phyloP scores from a whole-genome alignment of 805 yeast genomes.

The Pichia rugopelliculosa region DNA sequence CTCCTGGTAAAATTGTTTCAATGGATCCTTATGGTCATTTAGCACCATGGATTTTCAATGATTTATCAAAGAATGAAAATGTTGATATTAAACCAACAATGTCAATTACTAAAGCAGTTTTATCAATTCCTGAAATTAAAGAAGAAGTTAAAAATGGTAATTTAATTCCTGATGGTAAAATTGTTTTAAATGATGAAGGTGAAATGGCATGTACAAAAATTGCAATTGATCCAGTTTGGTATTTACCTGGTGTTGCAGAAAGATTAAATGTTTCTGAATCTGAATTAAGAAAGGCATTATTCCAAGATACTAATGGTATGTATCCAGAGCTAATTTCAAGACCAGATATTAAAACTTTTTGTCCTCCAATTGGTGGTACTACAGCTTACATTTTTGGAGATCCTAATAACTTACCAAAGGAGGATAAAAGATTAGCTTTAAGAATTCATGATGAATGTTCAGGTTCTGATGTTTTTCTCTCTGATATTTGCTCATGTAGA shows the following conservation, averaged over 20 bases:
- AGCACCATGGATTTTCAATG: slow-evolving; percentile 51
- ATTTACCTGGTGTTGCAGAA: slow-evolving; percentile 60
- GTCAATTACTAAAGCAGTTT: slow-evolving; percentile 59
- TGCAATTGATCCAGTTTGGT: slow-evolving; percentile 69
- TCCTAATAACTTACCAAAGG: slow-evolving; percentile 46
- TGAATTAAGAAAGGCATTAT: slow-evolving; percentile 50
- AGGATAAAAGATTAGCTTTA: slow-evolving; percentile 43
- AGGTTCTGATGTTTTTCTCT: slow-evolving; percentile 63
- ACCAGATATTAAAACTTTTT: slow-evolving; percentile 56
- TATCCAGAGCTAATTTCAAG: slow-evolving; percentile 63
- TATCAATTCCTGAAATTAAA: slow-evolving; percentile 52
- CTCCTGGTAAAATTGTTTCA: slow-evolving; percentile 49
- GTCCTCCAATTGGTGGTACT: slow-evolving; percentile 65
- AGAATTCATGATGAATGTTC: slow-evolving; percentile 66
- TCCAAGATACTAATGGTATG: slow-evolving; percentile 66
- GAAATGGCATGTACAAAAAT: slow-evolving; percentile 56
- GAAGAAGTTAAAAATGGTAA: slow-evolving; percentile 49
- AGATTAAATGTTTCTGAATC: slow-evolving; percentile 51
- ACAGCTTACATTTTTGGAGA: slow-evolving; percentile 63
- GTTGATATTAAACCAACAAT: slow-evolving; percentile 59
- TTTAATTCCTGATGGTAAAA: slow-evolving; percentile 49
- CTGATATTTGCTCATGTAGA: slow-evolving; percentile 64
- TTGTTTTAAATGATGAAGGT: slow-evolving; percentile 53
- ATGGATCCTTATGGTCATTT: slow-evolving; percentile 63
- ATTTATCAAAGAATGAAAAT: slow-evolving; percentile 35